phyloP scores from a whole-genome alignment of 345 rosid species.

The thale cress (Arabidopsis thaliana) region TAIR10.1 NC_003074.8:17655001-17655500 shows the following conservation, averaged over 20 bases:
- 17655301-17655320: background rate
- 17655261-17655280: background rate
- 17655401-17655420: background rate
- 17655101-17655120: conserved; percentile 17
- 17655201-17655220: conserved; percentile 16
- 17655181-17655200: background rate
- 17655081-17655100: background rate
- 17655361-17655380: background rate
- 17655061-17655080: background rate
- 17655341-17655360: conserved; percentile 31
- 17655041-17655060: conserved; percentile 3
- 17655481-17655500: conserved; percentile 44
- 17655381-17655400: background rate
- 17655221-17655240: background rate
- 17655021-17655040: conserved; percentile 49
- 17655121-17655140: background rate
- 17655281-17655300: background rate
- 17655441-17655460: background rate
- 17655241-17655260: conserved; percentile 14
- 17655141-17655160: background rate
- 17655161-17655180: conserved; percentile 19
- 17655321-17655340: background rate
- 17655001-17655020: conserved; percentile 46
- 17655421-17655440: conserved; percentile 3
- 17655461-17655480: background rate